Conservation (phyloP, 164 flowering plant genomes). For the Chimonanthus praecox region DNA sequence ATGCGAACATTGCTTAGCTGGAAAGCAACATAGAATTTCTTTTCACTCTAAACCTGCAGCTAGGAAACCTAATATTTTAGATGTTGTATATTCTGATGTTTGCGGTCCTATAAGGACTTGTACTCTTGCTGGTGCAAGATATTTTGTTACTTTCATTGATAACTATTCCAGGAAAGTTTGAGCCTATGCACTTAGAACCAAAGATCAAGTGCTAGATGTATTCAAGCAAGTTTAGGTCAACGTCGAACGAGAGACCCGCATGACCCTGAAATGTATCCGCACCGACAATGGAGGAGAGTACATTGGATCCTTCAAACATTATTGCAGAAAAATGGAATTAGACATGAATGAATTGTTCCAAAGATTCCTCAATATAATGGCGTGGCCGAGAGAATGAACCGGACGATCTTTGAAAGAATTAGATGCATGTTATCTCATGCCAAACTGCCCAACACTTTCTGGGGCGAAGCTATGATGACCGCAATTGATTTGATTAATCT, state of each 20-base stretch:
- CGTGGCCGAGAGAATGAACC: background rate
- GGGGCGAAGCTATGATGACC: background rate
- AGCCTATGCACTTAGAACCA: background rate
- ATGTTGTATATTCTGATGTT: background rate
- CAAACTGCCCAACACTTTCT: background rate
- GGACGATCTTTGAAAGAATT: background rate
- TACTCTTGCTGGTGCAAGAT: background rate
- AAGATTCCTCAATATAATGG: background rate
- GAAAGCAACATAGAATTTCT: slow-evolving; percentile 2
- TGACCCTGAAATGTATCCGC: too few relatives aligned
- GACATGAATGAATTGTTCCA: background rate
- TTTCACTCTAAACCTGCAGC: background rate
- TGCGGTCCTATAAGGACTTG: background rate
- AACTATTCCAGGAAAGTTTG: background rate
- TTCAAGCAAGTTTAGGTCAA: background rate
- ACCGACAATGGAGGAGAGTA: too few relatives aligned
- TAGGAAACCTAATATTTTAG: background rate
- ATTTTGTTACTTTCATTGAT: background rate
- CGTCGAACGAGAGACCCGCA: background rate
- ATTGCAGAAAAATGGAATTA: background rate
- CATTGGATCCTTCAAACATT: background rate
- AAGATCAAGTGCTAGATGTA: background rate
- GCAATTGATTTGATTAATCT: background rate
- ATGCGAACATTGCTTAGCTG: background rate
- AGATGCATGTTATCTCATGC: background rate